Percentiles rank a stretch among this genome's conserved stretches.
Conservation (phyloP, 805 yeast genomes). For the Kodamaea restingae region DNA sequence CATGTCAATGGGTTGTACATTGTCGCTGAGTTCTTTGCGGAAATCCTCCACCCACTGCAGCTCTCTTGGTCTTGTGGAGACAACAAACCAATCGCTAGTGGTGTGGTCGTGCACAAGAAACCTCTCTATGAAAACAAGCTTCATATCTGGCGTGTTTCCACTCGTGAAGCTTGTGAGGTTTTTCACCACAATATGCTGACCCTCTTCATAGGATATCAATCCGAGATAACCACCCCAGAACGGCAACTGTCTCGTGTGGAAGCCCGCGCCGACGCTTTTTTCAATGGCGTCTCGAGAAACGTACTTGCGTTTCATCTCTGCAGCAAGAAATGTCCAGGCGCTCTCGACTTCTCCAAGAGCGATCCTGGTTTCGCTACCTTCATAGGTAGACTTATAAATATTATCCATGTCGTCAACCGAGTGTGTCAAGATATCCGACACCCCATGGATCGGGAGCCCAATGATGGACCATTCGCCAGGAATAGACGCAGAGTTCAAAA, state of each 20-base stretch:
- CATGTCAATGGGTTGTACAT: conserved; percentile 14
- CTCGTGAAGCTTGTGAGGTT: conserved; percentile 37
- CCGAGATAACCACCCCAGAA: conserved; percentile 94
- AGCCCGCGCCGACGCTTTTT: conserved; percentile 11
- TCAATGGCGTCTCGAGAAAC: conserved; percentile 29
- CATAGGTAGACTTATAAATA: conserved; percentile 27
- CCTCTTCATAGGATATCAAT: conserved; percentile 83
- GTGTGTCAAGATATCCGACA: conserved; percentile 54
- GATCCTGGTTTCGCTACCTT: conserved; percentile 1
- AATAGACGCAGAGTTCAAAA: conserved; percentile 71
- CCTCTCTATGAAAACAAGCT: conserved; percentile 66
- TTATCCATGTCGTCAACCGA: conserved; percentile 43
- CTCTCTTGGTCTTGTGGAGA: conserved; percentile 42
- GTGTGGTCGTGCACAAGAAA: conserved; percentile 53
- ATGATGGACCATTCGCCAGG: conserved; percentile 90
- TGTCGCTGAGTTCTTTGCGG: conserved; percentile 1
- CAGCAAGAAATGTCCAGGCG: conserved; percentile 54
- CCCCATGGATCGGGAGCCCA: conserved; percentile 54
- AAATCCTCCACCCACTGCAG: conserved; percentile 31
- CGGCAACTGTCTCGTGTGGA: conserved; percentile 46
- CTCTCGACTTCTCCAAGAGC: conserved; percentile 14
- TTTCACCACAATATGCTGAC: conserved; percentile 42
- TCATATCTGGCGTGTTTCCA: conserved; percentile 61
- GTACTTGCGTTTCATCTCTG: conserved; percentile 39
- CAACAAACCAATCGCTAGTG: conserved; percentile 43